Base-by-base conservation (phyloP, 495 filamentous ascomycete genomes). In the Chaetomium fimeti region DNA sequence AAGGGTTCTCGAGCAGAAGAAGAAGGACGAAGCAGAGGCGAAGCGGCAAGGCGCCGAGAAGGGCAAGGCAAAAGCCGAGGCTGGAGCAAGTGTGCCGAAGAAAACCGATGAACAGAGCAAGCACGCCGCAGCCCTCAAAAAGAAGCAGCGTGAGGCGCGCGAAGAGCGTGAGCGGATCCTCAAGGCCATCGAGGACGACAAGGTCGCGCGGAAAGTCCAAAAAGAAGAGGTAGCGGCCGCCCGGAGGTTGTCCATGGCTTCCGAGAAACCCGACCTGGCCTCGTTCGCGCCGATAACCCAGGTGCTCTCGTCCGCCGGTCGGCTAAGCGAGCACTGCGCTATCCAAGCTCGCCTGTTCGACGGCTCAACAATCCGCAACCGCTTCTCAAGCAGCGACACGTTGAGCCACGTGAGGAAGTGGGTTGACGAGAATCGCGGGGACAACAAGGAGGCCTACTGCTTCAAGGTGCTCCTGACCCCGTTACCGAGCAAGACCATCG, bases 381-480 rank as follows among this genome's bases (percentile, higher is more conserved):
- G 82, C 24, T 97, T 98, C 72, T 76, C 83, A 0, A 83, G 85
- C 52, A 78, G 77, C 1, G 79, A 84, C 13, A 90, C 84, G 16
- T 82, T 97, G n/a, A 76, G 69, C 7, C 84, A 90, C 45, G 89
- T 98, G 3, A 83, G 93, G 4, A 68, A 81, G 5, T 97, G 91
- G 91, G 80, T 98, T 13, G 90, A 94, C 60, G 72, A 76, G 28
- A 72, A 72, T 12, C 72, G 74, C 4, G 63, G 60, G 0, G 84
- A 73, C 72, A 74, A 66, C 57, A 67, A 65, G 57, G 51, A 56
- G 36, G 88, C 89, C 3, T 98, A 92, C 73, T 89, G 84, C 36
- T 91, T 98, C 76, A 92, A 92, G 69, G 86, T 93, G 40, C 87
- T 97, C 36, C 79, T 94, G 1, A 86, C 90, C 0, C 94, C 93